Conservation (phyloP, 1,284 basidiomycete genomes). For the Ceratobasidium sp. region DNA sequence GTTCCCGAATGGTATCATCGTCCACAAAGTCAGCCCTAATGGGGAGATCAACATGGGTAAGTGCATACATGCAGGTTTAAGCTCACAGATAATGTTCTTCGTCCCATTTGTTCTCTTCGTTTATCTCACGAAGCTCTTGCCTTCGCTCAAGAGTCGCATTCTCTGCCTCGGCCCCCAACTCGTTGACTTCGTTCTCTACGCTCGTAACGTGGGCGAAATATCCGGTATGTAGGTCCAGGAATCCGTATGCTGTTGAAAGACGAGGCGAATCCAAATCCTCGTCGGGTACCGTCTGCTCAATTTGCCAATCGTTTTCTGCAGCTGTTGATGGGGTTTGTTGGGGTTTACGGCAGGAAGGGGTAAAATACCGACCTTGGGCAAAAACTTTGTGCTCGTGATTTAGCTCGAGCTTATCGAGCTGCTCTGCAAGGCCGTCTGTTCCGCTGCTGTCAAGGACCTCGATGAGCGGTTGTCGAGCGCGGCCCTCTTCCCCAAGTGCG, state of each 20-base stretch:
- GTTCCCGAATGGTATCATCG: constrained; percentile 76
- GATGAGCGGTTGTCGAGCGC: constrained; percentile 64
- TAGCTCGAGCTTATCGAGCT: constrained; percentile 57
- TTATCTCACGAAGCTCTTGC: constrained; percentile 63
- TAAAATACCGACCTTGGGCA: constrained; percentile 65
- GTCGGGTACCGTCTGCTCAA: constrained; percentile 71
- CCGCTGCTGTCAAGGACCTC: constrained; percentile 67
- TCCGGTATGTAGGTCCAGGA: constrained; percentile 76
- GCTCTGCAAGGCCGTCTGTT: constrained; percentile 9
- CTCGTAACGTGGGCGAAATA: constrained; percentile 79
- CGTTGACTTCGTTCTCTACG: constrained; percentile 82
- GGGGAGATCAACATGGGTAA: neutral
- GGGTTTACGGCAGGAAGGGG: neutral
- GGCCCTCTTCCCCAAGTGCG: constrained; percentile 39
- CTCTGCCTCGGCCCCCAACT: constrained; percentile 77
- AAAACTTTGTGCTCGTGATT: constrained; percentile 71
- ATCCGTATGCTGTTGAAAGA: constrained; percentile 69
- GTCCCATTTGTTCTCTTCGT: constrained; percentile 82
- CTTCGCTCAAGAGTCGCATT: constrained; percentile 62
- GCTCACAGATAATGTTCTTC: constrained; percentile 83
- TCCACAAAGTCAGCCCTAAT: constrained; percentile 82
- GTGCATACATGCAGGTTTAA: constrained; percentile 11
- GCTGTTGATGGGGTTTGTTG: constrained; percentile 60
- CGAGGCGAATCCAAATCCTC: constrained; percentile 16
- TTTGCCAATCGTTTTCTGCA: constrained; percentile 80